Conservation (phyloP, 83 land plant species). For the Diphasiastrum complanatum region DNA sequence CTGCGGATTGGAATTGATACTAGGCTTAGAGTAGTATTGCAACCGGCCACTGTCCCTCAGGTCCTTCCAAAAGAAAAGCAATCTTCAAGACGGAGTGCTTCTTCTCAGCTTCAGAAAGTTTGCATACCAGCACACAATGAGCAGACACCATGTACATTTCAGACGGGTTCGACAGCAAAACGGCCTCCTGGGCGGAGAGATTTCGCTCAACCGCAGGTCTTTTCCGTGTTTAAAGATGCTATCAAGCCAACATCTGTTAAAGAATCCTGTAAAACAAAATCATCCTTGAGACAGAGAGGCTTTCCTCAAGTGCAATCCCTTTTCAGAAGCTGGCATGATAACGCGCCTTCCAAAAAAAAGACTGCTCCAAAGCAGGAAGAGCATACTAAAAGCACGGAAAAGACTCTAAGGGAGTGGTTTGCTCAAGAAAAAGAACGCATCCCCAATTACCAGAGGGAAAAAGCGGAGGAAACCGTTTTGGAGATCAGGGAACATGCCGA, state of each 20-base stretch:
- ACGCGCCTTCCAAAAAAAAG: not conserved
- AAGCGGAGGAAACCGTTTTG: constrained; percentile 18
- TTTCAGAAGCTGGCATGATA: no score
- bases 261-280: no score
- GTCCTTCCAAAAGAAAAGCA: no score
- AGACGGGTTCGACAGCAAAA: not conserved
- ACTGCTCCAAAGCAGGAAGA: constrained; percentile 7
- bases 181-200: no score
- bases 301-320: no score
- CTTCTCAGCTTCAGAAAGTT: no score
- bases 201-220: no score
- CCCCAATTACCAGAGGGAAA: constrained; percentile 4
- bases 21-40: constrained; percentile 16
- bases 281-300: no score
- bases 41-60: constrained; percentile 9
- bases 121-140: no score
- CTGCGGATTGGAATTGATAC: constrained; percentile 17
- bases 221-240: no score
- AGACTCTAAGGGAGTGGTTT: constrained; percentile 27
- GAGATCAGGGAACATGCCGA: constrained; percentile 23
- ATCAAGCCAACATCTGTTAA: no score
- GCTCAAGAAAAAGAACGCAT: constrained; percentile 21
- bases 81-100: no score
- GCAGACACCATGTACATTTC: not conserved
- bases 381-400: not conserved